A percentile compares a stretch with the other conserved stretches of the same genome.
These are phyloP conservation scores for Penicillium sp. DNA, from an alignment of 2,329 filamentous ascomycete species.

Conservation along the genomic window DNA sequence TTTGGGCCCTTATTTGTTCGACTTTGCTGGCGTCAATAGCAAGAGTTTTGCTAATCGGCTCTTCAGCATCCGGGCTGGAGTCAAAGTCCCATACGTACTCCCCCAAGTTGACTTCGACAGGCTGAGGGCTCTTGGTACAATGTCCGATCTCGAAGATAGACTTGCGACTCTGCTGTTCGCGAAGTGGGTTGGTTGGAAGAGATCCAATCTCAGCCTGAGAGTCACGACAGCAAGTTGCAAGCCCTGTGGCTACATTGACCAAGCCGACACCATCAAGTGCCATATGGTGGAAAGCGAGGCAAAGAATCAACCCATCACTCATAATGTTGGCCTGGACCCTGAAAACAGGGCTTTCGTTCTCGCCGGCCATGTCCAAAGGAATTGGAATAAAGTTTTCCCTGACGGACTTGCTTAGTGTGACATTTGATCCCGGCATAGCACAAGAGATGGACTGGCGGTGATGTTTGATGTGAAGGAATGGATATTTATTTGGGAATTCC, in stretches of 20 bases:
- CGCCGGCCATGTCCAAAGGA: background rate
- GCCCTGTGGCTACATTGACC: background rate
- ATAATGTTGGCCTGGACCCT: background rate
- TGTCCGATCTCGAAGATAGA: background rate
- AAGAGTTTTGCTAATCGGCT: background rate
- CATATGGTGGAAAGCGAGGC: background rate
- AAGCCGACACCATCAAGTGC: background rate
- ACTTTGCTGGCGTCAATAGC: background rate
- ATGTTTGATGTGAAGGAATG: background rate
- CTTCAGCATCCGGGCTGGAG: background rate
- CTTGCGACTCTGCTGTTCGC: background rate
- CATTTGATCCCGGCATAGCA: background rate
- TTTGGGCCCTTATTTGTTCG: background rate
- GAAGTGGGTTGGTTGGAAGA: background rate
- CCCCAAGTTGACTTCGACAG: background rate
- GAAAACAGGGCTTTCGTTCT: background rate
- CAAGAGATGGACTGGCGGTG: background rate
- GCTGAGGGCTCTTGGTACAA: background rate
- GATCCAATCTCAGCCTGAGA: background rate
- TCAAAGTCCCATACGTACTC: background rate
- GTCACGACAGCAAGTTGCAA: background rate
- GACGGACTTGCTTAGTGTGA: background rate
- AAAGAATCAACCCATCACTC: background rate
- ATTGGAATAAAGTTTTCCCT: background rate
- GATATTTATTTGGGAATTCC: background rate